Percentiles rank a stretch among this genome's conserved stretches.
phyloP scores from a whole-genome alignment of 2,329 filamentous ascomycete species.

The Sporothrix inflata region DNA sequence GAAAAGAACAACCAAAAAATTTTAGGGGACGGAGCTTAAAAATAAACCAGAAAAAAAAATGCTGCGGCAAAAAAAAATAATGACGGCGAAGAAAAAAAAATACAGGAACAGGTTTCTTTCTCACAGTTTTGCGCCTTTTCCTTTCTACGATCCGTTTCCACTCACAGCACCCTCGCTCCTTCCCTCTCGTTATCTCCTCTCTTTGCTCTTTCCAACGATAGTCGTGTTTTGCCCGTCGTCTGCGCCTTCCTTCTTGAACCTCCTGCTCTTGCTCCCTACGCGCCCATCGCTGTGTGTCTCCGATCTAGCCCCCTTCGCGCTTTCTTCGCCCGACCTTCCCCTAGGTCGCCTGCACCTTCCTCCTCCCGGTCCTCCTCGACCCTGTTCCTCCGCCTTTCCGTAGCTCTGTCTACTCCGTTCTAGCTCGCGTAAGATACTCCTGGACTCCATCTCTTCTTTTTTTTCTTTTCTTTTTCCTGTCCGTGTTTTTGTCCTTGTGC shows the following conservation, averaged over 20 bases:
- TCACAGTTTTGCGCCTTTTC: conserved; percentile 22
- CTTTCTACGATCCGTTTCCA: conserved; percentile 2
- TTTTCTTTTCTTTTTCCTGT: not conserved
- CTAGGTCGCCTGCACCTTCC: conserved; percentile 22
- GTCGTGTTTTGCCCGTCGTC: not conserved
- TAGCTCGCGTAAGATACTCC: conserved; percentile 26
- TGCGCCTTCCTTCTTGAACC: not conserved
- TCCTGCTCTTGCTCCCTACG: not conserved
- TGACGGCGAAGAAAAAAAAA: conserved; percentile 6
- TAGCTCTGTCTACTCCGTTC: not conserved
- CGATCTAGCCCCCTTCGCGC: conserved; percentile 18
- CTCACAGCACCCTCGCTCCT: not conserved
- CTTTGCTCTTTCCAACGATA: conserved; percentile 11
- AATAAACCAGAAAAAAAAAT: not conserved
- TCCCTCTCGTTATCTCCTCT: conserved; percentile 21
- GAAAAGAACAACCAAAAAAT: not conserved
- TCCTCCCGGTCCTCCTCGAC: conserved; percentile 5
- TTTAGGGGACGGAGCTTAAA: conserved; percentile 18
- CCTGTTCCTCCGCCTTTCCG: conserved; percentile 22
- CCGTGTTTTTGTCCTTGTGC: not conserved
- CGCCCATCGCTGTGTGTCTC: conserved; percentile 11
- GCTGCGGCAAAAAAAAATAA: conserved; percentile 27
- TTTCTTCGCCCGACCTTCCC: conserved; percentile 11
- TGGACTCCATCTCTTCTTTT: not conserved
- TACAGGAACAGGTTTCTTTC: conserved; percentile 3